phyloP scores from a whole-genome alignment of 164 flowering plant species.

The Sextonia rubra region DNA sequence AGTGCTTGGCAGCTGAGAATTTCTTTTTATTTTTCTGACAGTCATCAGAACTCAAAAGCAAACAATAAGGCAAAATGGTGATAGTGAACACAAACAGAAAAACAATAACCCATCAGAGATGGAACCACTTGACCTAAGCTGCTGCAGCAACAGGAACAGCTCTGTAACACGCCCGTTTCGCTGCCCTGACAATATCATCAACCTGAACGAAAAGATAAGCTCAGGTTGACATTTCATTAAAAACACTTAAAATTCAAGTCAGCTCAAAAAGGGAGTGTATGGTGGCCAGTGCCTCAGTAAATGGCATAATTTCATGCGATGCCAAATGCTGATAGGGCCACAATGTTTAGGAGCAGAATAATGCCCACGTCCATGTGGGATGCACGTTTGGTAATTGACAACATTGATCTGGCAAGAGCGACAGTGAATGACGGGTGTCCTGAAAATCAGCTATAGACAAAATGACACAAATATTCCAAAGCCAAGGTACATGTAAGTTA shows the following conservation, averaged over 20 bases:
- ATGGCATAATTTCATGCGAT: neutral
- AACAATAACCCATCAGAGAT: too few species aligned
- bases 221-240: too few species aligned
- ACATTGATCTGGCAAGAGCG: too few species aligned
- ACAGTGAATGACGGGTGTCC: too few species aligned
- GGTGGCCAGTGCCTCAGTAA: neutral
- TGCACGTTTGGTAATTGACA: neutral
- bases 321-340: neutral
- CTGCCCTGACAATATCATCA: conserved; percentile 78
- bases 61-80: too few species aligned
- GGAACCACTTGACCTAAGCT: conserved; percentile 24
- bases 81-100: too few species aligned
- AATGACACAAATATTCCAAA: too few species aligned
- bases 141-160: conserved; percentile 46
- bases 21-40: too few species aligned
- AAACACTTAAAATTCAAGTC: neutral
- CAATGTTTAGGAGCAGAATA: neutral
- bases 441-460: too few species aligned
- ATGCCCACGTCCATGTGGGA: neutral
- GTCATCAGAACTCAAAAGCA: too few species aligned
- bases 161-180: conserved; percentile 65
- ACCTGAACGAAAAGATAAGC: conserved; percentile 26
- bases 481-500: too few species aligned
- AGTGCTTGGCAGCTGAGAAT: too few species aligned
- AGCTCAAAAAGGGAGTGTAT: neutral